Percentiles rank a stretch among this genome's conserved stretches.
These are phyloP conservation scores for Xylariaceae sp. DNA, from an alignment of 2,329 filamentous ascomycete genomes.

Conservation along the genomic window DNA sequence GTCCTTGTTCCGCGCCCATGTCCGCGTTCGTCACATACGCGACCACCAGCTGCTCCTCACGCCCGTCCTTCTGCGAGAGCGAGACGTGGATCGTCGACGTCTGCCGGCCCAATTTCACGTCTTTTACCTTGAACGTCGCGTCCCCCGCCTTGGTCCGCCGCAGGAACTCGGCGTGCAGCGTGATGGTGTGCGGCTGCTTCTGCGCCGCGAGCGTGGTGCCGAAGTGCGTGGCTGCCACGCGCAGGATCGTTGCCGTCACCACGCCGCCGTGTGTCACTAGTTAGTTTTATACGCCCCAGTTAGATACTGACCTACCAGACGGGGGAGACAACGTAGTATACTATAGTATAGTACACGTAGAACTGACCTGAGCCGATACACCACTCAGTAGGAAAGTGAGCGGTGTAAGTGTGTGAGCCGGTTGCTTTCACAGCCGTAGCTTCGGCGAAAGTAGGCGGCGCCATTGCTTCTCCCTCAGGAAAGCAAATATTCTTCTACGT, in stretches of 20 bases:
- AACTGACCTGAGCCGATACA: slow-evolving; percentile 28
- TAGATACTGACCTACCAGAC: too few species aligned
- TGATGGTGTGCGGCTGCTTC: slow-evolving; percentile 28
- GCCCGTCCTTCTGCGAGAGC: slow-evolving; percentile 32
- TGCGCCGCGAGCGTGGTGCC: slow-evolving; percentile 27
- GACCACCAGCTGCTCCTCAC: slow-evolving; percentile 58
- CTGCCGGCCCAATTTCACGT: slow-evolving; percentile 31
- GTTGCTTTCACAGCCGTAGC: slow-evolving; percentile 21
- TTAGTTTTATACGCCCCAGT: too few species aligned
- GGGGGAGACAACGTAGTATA: too few species aligned
- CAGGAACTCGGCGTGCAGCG: slow-evolving; percentile 29
- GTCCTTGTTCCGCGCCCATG: slow-evolving; percentile 51
- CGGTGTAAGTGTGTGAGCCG: slow-evolving; percentile 23
- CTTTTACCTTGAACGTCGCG: slow-evolving; percentile 24
- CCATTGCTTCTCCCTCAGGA: slow-evolving; percentile 12
- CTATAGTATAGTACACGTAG: too few species aligned
- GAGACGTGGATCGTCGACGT: slow-evolving; percentile 31
- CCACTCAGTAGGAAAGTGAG: slow-evolving; percentile 23
- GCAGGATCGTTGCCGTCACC: slow-evolving; percentile 57
- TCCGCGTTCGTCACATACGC: slow-evolving; percentile 62
- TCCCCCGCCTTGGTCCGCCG: slow-evolving; percentile 28
- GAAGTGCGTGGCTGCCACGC: slow-evolving; percentile 37
- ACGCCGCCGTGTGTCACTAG: slow-evolving; percentile 67
- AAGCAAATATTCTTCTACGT: background rate
- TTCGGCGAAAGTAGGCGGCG: slow-evolving; percentile 22